These are phyloP conservation scores for Agarophyton chilense DNA, from an alignment of 23 red algal species.

Conservation along the genomic window DNA sequence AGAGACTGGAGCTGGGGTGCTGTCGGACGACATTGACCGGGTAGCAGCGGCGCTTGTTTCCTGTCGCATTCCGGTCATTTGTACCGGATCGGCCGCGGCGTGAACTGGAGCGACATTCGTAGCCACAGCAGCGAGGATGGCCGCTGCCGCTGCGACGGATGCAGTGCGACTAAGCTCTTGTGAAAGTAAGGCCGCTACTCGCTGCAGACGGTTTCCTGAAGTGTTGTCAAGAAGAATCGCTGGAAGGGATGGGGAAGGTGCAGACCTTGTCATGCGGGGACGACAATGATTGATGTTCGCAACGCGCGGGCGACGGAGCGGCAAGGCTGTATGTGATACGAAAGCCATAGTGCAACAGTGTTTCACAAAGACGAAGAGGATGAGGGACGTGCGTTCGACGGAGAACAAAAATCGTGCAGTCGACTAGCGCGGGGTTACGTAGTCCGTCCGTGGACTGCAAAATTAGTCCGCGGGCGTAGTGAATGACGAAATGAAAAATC, in stretches of 20 bases:
- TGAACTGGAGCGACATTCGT: slow-evolving; percentile 14
- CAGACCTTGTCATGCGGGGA: slow-evolving; percentile 12
- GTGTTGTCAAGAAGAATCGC: slow-evolving; percentile 24
- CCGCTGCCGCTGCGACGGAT: slow-evolving; percentile 33
- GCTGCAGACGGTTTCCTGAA: slow-evolving; percentile 3
- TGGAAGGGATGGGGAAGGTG: not conserved
- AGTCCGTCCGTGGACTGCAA: no score
- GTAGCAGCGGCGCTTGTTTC: slow-evolving; percentile 41
- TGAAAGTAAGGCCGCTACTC: slow-evolving; percentile 18
- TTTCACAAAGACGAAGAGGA: not conserved
- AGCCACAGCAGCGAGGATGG: slow-evolving; percentile 20
- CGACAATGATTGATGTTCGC: not conserved
- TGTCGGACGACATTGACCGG: slow-evolving; percentile 14
- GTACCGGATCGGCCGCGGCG: slow-evolving; percentile 52
- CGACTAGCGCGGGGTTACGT: no score
- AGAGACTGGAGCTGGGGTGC: not conserved
- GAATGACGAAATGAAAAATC: no score
- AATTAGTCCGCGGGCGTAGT: no score
- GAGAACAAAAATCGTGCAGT: no score
- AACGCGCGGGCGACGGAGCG: slow-evolving; percentile 25
- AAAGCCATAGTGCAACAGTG: slow-evolving; percentile 35
- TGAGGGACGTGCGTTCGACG: not conserved
- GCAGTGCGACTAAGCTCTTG: slow-evolving; percentile 25
- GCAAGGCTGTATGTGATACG: slow-evolving; percentile 61
- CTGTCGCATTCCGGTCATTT: slow-evolving; percentile 55